Conservation (phyloP, 805 yeast genomes). For the Lipomyces sp. region DNA sequence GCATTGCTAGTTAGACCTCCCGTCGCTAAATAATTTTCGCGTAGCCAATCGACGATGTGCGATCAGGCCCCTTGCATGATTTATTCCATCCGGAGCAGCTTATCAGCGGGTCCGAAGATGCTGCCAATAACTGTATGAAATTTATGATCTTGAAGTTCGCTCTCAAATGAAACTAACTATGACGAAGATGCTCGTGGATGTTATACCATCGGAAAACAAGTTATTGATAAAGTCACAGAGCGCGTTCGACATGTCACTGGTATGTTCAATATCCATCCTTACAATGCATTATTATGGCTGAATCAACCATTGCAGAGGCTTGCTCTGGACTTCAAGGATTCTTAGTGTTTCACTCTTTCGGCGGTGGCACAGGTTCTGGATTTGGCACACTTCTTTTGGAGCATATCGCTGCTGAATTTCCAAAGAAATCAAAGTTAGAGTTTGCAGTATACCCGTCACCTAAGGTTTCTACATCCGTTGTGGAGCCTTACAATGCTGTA, state of each 20-base stretch:
- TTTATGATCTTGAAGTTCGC: not conserved
- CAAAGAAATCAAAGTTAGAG: slow-evolving; percentile 95
- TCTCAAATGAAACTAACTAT: not conserved
- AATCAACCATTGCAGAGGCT: slow-evolving; percentile 59
- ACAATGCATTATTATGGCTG: not conserved
- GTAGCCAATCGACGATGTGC: slow-evolving; percentile 73
- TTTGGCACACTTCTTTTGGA: slow-evolving; percentile 92
- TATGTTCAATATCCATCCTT: slow-evolving; percentile 9
- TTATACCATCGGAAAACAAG: slow-evolving; percentile 95
- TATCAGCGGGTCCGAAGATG: slow-evolving; percentile 97
- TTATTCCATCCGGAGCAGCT: slow-evolving; percentile 97
- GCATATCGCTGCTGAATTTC: slow-evolving; percentile 88
- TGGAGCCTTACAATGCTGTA: slow-evolving; percentile 97
- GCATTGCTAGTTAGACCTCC: not conserved
- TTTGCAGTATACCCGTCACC: slow-evolving; percentile 99
- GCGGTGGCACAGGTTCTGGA: slow-evolving; percentile 99
- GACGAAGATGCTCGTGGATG: slow-evolving; percentile 82
- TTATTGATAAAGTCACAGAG: slow-evolving; percentile 91
- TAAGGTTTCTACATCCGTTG: slow-evolving; percentile 94
- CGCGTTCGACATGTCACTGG: slow-evolving; percentile 82
- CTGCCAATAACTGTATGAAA: slow-evolving; percentile 82
- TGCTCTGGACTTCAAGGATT: slow-evolving; percentile 98
- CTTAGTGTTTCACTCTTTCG: slow-evolving; percentile 93
- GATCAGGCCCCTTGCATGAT: slow-evolving; percentile 89
- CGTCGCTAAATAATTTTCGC: not conserved